These are phyloP conservation scores for Solanum chaucha DNA, from an alignment of 257 asterid species.

Conservation along the genomic window DNA sequence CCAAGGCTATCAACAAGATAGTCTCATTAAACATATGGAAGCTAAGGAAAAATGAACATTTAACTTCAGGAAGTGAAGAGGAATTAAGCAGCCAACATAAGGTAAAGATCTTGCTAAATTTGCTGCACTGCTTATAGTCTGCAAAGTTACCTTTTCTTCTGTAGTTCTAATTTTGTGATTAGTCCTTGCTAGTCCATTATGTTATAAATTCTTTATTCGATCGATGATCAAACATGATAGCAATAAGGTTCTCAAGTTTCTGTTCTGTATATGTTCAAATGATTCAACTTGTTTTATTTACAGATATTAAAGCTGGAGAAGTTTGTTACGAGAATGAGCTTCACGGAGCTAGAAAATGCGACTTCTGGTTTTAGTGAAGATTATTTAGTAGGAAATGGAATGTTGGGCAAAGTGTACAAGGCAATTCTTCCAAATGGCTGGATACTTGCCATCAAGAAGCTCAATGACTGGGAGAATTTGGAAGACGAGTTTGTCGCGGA, in stretches of 20 bases:
- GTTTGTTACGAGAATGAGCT: constrained; percentile 9
- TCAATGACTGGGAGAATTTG: not conserved
- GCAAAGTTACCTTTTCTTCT: not conserved
- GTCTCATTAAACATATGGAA: not conserved
- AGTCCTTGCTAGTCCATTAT: not conserved
- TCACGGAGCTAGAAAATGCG: constrained; percentile 6
- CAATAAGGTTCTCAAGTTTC: not conserved
- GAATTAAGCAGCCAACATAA: not conserved
- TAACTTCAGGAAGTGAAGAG: not conserved
- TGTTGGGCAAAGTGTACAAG: constrained; percentile 15
- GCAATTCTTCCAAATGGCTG: constrained; percentile 13
- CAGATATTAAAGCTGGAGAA: constrained; percentile 21
- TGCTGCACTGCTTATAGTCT: not conserved
- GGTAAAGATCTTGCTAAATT: not conserved
- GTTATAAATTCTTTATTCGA: not conserved
- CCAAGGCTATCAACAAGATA: not conserved
- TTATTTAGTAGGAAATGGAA: constrained; percentile 3
- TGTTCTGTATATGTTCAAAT: not conserved
- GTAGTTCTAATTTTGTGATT: not conserved
- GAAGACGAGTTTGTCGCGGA: constrained; percentile 2
- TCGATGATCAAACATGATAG: not conserved
- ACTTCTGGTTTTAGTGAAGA: constrained; percentile 12
- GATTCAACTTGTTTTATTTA: not conserved
- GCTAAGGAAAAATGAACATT: not conserved
- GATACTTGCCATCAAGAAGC: constrained; percentile 10